These are phyloP conservation scores for Phytophthora hibernalis DNA, from an alignment of 352 stramenopile genomes.

Conservation along the genomic window DNA sequence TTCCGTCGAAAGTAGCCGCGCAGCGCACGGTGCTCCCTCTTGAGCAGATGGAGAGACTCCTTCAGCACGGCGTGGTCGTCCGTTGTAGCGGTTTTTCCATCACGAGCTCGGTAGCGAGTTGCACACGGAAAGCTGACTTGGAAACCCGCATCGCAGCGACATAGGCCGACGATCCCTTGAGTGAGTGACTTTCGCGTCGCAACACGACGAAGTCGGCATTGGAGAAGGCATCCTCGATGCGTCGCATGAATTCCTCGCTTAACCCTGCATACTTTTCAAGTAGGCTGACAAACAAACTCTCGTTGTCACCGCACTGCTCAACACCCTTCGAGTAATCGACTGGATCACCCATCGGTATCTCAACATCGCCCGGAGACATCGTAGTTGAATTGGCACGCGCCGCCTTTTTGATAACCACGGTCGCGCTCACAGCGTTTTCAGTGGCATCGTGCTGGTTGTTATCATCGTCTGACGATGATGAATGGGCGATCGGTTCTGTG, in stretches of 20 bases:
- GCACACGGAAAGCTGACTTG: constrained; percentile 82
- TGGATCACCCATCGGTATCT: constrained; percentile 79
- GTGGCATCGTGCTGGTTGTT: constrained; percentile 31
- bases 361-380: constrained; percentile 67
- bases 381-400: constrained; percentile 56
- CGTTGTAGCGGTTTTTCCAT: constrained; percentile 58
- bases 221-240: constrained; percentile 71
- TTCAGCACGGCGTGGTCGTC: constrained; percentile 49
- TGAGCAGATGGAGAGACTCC: constrained; percentile 65
- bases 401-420: constrained; percentile 38
- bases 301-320: constrained; percentile 83
- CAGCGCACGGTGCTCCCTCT: constrained; percentile 76
- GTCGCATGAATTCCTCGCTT: constrained; percentile 79
- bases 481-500: constrained; percentile 20
- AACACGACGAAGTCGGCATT: constrained; percentile 67
- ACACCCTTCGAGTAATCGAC: constrained; percentile 84
- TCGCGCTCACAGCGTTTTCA: constrained; percentile 32
- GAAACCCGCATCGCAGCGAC: constrained; percentile 84
- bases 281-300: constrained; percentile 83
- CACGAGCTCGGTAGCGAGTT: constrained; percentile 79
- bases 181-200: constrained; percentile 78
- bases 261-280: constrained; percentile 82
- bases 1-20: constrained; percentile 84
- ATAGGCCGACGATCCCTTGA: constrained; percentile 91
- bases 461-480: constrained; percentile 31